Base-by-base conservation (phyloP, 768 basidiomycete species). In the Phallus indusiatus region DNA sequence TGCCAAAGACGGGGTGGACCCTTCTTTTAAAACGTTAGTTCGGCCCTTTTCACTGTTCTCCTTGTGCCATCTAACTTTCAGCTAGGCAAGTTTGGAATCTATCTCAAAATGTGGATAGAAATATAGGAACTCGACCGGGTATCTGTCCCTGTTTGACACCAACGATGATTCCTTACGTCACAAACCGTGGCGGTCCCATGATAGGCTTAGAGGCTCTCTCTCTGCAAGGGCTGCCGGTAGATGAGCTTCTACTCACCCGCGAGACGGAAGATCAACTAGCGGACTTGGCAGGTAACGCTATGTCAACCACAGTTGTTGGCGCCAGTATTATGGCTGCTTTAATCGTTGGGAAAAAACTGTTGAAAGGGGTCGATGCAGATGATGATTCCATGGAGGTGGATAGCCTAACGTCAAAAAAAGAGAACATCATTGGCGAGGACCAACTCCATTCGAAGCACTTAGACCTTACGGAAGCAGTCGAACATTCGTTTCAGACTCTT, bases 261-360 rank as follows among this genome's bases (percentile, higher is more conserved):
- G 94, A 97, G 72, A 90, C 82, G 17, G 90, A 94, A 69, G 94
- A 96, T 70, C 87, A 97, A 61, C 77, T 97, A 7, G 91, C 93
- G 2, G 93, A 96, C 71, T 78, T 97, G 16, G 94, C 94, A 18
- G 94, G 94, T 1, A 97, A 97, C 67, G 94, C 94, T 61, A 97
- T 97, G 94, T 94, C 93, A 1, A 91, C 94, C 5, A 96, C 94
- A 0, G 94, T 96, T 22, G 94, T 97, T 33, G 94, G 94, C 1
- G 81, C 90, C 2, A 86, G 90, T 63, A 90, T 96, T 62, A 73
- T 95, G 57, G 85, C 88, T 17, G 91, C 92, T 0, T 75, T 97
- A 49, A 79, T 88, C 10, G 71, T 85, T 1, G 82, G 83, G 6
- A 78, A 77, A 68, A 78, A 81, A 52, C 76, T 90, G 35, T 74